phyloP scores from a whole-genome alignment of 495 filamentous ascomycete species.

The Xylaria acuta region DNA sequence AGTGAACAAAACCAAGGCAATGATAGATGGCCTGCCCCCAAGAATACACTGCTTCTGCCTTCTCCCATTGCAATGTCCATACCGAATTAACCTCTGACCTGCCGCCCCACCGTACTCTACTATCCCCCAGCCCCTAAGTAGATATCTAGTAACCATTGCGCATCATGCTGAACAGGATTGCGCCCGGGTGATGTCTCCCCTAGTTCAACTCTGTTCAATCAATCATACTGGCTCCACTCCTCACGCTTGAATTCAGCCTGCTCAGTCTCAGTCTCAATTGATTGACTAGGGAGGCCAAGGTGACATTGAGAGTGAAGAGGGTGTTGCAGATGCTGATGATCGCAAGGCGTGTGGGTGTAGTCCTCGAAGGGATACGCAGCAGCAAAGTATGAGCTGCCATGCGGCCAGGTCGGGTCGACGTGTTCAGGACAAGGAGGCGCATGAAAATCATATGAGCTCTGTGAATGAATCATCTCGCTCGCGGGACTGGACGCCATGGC shows the following conservation, averaged over 20 bases:
- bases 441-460: constrained; percentile 35
- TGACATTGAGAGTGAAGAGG: constrained; percentile 31
- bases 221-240: constrained; percentile 39
- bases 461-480: constrained; percentile 39
- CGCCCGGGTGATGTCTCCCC: neutral
- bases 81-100: neutral
- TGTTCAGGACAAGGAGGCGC: constrained; percentile 34
- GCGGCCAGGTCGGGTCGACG: constrained; percentile 36
- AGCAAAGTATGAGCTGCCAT: constrained; percentile 31
- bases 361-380: constrained; percentile 34
- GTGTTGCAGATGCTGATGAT: constrained; percentile 40
- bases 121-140: neutral
- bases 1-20: neutral
- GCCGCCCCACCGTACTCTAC: neutral
- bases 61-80: neutral
- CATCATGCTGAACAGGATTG: neutral
- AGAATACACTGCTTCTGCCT: neutral
- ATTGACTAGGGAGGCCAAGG: constrained; percentile 30
- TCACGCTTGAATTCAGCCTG: constrained; percentile 46
- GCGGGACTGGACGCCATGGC: constrained; percentile 36
- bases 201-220: neutral
- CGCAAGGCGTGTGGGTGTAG: constrained; percentile 32
- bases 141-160: neutral
- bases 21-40: neutral
- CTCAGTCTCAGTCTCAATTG: constrained; percentile 39